Evolutionary conservation across 441 rosid genomes (phyloP).

Genomic region (Arabidopsis lyrata): DNA sequence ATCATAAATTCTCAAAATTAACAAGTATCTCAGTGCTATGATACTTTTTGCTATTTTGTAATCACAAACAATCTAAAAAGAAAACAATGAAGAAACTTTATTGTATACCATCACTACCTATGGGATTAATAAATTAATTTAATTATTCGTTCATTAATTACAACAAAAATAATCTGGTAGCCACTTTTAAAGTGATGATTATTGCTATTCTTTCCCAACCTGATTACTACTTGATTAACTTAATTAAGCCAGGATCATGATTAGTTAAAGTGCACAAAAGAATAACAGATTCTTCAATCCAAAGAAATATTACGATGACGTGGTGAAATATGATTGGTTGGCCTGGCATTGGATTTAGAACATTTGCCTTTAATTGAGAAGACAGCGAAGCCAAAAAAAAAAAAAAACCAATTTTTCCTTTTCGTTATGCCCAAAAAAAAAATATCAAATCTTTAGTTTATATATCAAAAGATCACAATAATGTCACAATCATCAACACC

Average conservation of each 20-base stretch:
- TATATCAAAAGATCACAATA: slow-evolving; percentile 24
- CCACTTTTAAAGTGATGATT: slow-evolving; percentile 31
- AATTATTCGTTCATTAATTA: not conserved
- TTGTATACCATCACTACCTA: slow-evolving; percentile 6
- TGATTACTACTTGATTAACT: not conserved
- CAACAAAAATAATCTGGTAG: slow-evolving; percentile 1
- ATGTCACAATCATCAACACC: slow-evolving; percentile 44
- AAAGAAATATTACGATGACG: slow-evolving; percentile 32
- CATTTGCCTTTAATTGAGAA: slow-evolving; percentile 40
- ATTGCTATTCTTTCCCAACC: slow-evolving; percentile 10
- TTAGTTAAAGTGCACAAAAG: slow-evolving; percentile 30
- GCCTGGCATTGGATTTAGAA: slow-evolving; percentile 30
- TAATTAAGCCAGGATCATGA: slow-evolving; percentile 25
- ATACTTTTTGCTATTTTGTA: not conserved
- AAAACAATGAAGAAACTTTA: not conserved
- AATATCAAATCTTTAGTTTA: slow-evolving; percentile 21
- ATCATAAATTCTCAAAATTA: too few species aligned
- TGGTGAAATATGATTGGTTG: slow-evolving; percentile 25
- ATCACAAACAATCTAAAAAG: not conserved
- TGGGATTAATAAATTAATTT: slow-evolving; percentile 13
- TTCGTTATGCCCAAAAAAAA: not conserved
- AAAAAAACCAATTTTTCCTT: slow-evolving; percentile 2
- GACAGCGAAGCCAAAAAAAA: slow-evolving; percentile 42
- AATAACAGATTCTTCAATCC: slow-evolving; percentile 21
- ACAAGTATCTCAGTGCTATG: not conserved